phyloP scores from a whole-genome alignment of 345 rosid genomes.

The Passiflora organensis region DNA sequence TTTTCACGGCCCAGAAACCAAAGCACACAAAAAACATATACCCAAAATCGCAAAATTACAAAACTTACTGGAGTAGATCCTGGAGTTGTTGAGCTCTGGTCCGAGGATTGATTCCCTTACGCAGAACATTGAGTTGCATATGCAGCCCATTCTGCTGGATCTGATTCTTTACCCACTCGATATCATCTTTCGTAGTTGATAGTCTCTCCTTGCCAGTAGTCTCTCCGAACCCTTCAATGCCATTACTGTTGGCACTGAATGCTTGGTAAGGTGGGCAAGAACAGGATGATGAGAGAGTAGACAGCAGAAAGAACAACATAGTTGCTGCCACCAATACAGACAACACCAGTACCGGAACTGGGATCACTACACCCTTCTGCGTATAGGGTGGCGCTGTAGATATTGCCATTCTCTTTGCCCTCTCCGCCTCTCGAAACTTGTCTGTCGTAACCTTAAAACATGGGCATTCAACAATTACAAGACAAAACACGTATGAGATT shows the following conservation, averaged over 20 bases:
- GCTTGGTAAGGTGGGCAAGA: conserved; percentile 37
- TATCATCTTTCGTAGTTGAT: conserved; percentile 52
- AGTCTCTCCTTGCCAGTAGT: conserved; percentile 27
- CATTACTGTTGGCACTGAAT: neutral
- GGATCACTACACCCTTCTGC: conserved; percentile 61
- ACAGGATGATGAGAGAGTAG: conserved; percentile 59
- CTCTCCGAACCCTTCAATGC: too few relatives aligned
- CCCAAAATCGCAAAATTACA: neutral
- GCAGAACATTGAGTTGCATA: conserved; percentile 82
- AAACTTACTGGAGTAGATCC: conserved; percentile 62
- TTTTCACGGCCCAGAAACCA: neutral
- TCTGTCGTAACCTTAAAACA: too few relatives aligned
- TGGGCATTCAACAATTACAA: too few relatives aligned
- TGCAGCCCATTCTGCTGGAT: conserved; percentile 79
- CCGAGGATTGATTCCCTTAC: conserved; percentile 96
- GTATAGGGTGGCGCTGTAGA: conserved; percentile 3
- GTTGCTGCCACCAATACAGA: conserved; percentile 54
- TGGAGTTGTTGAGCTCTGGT: conserved; percentile 84
- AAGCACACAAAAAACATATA: neutral
- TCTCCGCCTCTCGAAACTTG: neutral
- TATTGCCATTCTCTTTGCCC: conserved; percentile 10
- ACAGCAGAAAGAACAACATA: conserved; percentile 65
- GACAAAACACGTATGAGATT: too few relatives aligned
- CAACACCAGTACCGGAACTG: conserved; percentile 64
- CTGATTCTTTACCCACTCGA: conserved; percentile 83